A percentile compares a stretch with the other conserved stretches of the same genome.
Evolutionary conservation across 1,139 yeast genomes (phyloP).

Genomic region (Wickerhamomyces sp.): DNA sequence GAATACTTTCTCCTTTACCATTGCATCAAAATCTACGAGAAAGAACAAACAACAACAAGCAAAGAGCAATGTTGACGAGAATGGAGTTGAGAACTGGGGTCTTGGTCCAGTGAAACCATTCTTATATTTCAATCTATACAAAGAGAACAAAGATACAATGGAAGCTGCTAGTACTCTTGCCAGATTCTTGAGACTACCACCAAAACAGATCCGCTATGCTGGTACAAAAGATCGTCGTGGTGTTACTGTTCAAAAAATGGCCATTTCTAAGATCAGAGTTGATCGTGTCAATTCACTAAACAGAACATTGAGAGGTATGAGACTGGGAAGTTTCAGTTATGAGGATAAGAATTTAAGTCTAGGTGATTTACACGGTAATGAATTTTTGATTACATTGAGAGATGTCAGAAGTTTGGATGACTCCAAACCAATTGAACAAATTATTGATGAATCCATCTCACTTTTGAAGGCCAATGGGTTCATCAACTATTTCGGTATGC

Average conservation of each 20-base stretch:
- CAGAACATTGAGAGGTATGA: conserved; percentile 65
- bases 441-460: conserved; percentile 47
- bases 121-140: conserved; percentile 77
- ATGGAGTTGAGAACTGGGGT: conserved; percentile 41
- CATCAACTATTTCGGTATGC: conserved; percentile 94
- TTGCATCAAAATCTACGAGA: conserved; percentile 37
- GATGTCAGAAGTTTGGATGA: conserved; percentile 43
- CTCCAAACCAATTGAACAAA: conserved; percentile 28
- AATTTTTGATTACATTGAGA: conserved; percentile 77
- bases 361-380: conserved; percentile 87
- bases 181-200: conserved; percentile 67
- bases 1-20: conserved; percentile 58
- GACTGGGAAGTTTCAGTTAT: conserved; percentile 74
- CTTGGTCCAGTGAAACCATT: conserved; percentile 65
- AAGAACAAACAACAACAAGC: conserved; percentile 30
- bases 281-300: conserved; percentile 76
- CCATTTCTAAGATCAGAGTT: conserved; percentile 67
- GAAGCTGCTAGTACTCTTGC: conserved; percentile 78
- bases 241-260: conserved; percentile 82
- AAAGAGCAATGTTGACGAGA: conserved; percentile 42
- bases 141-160: conserved; percentile 97
- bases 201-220: conserved; percentile 69
- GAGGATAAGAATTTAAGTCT: conserved; percentile 57
- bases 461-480: conserved; percentile 69
- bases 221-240: conserved; percentile 98